Percentiles rank a stretch among this genome's conserved stretches.
Evolutionary conservation across 495 filamentous ascomycete species (phyloP).

Genomic region (Penicillium robsamsonii): DNA sequence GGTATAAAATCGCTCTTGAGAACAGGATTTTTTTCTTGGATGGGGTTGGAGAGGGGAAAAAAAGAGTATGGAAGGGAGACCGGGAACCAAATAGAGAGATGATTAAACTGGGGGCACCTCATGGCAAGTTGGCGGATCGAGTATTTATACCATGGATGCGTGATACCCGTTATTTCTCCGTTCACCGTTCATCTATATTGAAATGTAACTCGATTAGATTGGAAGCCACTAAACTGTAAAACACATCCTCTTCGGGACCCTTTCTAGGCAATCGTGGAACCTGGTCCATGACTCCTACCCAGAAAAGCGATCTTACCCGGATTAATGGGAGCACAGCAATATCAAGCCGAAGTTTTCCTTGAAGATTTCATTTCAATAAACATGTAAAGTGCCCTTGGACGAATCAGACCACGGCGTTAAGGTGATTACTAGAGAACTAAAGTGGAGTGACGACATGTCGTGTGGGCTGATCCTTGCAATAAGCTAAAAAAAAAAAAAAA

Average conservation of each 20-base stretch:
- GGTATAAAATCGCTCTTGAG: background rate
- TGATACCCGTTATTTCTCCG: background rate
- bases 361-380: background rate
- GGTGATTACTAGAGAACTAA: no score
- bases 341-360: background rate
- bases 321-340: constrained; percentile 2
- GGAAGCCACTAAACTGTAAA: constrained; percentile 6
- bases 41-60: background rate
- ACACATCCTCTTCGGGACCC: constrained; percentile 7
- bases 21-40: background rate
- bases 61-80: background rate
- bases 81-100: background rate
- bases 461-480: constrained; percentile 31
- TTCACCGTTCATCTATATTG: background rate
- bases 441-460: constrained; percentile 9
- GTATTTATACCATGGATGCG: constrained; percentile 19
- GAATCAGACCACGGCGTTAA: constrained; percentile 25
- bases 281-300: constrained; percentile 9
- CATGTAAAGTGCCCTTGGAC: constrained; percentile 1
- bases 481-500: background rate
- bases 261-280: background rate
- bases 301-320: constrained; percentile 14
- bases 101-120: constrained; percentile 19
- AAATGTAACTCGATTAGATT: background rate
- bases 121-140: constrained; percentile 18